Base-by-base conservation (phyloP, 495 filamentous ascomycete genomes). In the Cladorrhinum samala region DNA sequence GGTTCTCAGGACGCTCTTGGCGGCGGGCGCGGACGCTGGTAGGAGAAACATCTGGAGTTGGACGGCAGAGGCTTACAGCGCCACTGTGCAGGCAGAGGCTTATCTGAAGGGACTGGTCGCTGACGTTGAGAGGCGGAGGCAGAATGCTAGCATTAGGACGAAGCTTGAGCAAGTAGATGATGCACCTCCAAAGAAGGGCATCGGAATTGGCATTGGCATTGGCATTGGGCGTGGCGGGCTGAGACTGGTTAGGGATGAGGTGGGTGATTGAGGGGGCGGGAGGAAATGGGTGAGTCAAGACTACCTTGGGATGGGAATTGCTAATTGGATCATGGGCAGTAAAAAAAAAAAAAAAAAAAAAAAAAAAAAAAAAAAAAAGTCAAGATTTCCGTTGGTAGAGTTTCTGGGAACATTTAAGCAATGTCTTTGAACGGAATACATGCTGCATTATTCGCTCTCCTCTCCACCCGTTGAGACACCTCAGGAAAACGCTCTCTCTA, bases 61-160 rank as follows among this genome's bases (percentile, higher is more conserved):
- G 82, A 86, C 78, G 19, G 83, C 89, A 5, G 72, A 86, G 11
- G 77, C 77, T 24, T 94, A 92, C 65, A 83, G 79, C 42, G 80
- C 80, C 20, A 88, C 85, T 1, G 82, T 86, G 18, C 81, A 85
- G 58, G 86, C 84, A 16, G 88, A 91, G 68, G 83, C 85, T 17
- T 90, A 89, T 57, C 82, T 89, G 39, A 79, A 80, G 70, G 76
- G 76, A 27, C 65, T 91, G 48, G 77, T 88, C 0, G 71, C 68
- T 0, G 85, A 86, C 61, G 70, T 74, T 9, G 71, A 75, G 58
- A 70, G 68, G 54, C 61, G 71, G 58, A 70, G 65, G 45, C 50
- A 58, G 36, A 54, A 49, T 2, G n/a, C n/a, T n/a, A n/a, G 59
- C 3, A 13, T 7, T 21, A 45, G 56, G 27, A 60, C 50, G 24